phyloP scores from a whole-genome alignment of 495 filamentous ascomycete genomes.

The Podospora conica region DNA sequence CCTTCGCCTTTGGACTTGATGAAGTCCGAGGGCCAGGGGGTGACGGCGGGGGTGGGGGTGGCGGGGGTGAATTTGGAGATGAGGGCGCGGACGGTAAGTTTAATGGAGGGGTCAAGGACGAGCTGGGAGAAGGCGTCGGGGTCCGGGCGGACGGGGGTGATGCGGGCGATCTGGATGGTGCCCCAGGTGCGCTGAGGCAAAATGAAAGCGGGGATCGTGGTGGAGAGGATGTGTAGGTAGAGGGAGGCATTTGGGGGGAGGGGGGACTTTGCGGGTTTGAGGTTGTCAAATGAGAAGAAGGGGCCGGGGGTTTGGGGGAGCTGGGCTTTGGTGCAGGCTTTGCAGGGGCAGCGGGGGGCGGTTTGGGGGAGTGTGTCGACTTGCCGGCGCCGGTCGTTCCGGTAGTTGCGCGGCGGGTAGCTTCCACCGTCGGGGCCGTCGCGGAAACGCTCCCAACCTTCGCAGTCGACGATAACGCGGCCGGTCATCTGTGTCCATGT shows the following conservation, averaged over 20 bases:
- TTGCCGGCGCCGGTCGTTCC: neutral
- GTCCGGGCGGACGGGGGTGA: conserved; percentile 21
- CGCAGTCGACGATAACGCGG: conserved; percentile 35
- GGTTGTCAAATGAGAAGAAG: conserved; percentile 31
- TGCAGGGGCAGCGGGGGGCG: conserved; percentile 28
- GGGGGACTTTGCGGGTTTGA: conserved; percentile 23
- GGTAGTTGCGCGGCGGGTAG: conserved; percentile 11
- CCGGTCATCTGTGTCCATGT: conserved; percentile 24
- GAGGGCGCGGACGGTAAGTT: conserved; percentile 36
- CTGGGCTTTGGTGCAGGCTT: conserved; percentile 15
- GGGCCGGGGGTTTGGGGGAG: conserved; percentile 15
- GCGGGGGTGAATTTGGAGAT: conserved; percentile 35
- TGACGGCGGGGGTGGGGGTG: conserved; percentile 26
- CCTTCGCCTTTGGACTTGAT: conserved; percentile 44
- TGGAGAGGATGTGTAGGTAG: conserved; percentile 29
- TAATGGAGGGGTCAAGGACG: conserved; percentile 36
- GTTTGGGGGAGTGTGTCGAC: conserved; percentile 31
- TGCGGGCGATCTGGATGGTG: conserved; percentile 13
- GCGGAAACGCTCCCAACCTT: conserved; percentile 25
- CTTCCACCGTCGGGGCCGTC: neutral
- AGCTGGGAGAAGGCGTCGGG: conserved; percentile 34
- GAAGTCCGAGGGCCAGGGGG: conserved; percentile 37
- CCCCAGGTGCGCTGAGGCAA: conserved; percentile 35
- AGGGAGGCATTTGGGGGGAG: conserved; percentile 26
- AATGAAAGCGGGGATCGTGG: conserved; percentile 33